Evolutionary conservation across 495 filamentous ascomycete species (phyloP), one percentile per base, ranked within the genome.

Genomic region (Ascobolus immersus): DNA sequence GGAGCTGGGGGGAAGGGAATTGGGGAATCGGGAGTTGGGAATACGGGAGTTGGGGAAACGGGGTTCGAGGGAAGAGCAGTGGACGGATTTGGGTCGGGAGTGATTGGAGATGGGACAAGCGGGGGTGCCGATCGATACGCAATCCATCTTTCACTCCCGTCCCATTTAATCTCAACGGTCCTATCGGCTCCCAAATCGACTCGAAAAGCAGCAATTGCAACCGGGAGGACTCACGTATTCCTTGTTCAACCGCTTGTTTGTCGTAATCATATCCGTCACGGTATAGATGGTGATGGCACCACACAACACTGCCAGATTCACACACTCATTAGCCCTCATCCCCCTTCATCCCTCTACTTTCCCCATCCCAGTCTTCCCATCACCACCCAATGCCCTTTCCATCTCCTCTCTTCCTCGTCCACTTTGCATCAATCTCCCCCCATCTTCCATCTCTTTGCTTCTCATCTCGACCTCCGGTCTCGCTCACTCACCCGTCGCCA

Each of bases 211-310:
- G n/a, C n/a, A n/a, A n/a, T n/a, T n/a, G n/a, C n/a, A n/a, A n/a
- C n/a, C n/a, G 6, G 1, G 25, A 12, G 26, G 5, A 31, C 9
- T 18, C 34, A 44, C 41, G 26, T 44, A 47, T 36, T 38, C 44
- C 22, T 33, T 23, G 33, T 48, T 44, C 52, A 71, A 68, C 28
- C 62, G 59, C 24, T 77, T 73, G 59, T 92, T 93, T 57, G 84
- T 76, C 28, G 77, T 50, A 19, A 84, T 67, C 67, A 96, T 76
- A 52, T 91, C 82, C 47, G 64, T 63, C 34, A 81, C 62, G 5
- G 84, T 73, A 57, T 81, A 86, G 36, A 69, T 60, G 15, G 77
- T 78, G 23, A 86, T 64, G 34, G 70, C 63, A 42, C 63, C 69
- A 40, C 69, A 67, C 42, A 90, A 49, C 33, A 69, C 80, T 84